These are phyloP conservation scores for Cladophialophora carrionii DNA, from an alignment of 2,329 filamentous ascomycete genomes.

Conservation along the genomic window DNA sequence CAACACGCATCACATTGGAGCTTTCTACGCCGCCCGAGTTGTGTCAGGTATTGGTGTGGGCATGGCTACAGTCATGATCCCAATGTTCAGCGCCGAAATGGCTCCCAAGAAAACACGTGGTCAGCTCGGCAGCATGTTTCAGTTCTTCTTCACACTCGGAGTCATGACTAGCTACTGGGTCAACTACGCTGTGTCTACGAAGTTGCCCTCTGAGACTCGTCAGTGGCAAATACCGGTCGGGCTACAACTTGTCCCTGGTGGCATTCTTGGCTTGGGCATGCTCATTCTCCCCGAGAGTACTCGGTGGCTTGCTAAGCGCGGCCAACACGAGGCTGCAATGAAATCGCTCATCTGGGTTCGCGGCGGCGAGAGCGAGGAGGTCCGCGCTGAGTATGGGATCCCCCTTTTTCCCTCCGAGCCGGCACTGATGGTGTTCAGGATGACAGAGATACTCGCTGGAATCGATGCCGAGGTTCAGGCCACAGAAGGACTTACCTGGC, in stretches of 20 bases:
- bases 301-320: slow-evolving; percentile 53
- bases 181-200: slow-evolving; percentile 52
- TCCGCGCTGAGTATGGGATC: slow-evolving; percentile 53
- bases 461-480: slow-evolving; percentile 53
- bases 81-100: slow-evolving; percentile 73
- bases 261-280: slow-evolving; percentile 54
- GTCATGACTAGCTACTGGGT: slow-evolving; percentile 75
- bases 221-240: slow-evolving; percentile 63
- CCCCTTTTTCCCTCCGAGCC: neutral
- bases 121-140: slow-evolving; percentile 71
- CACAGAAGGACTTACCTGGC: slow-evolving; percentile 53
- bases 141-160: slow-evolving; percentile 72
- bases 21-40: slow-evolving; percentile 50
- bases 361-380: slow-evolving; percentile 47
- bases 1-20: slow-evolving; percentile 42
- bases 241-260: slow-evolving; percentile 55
- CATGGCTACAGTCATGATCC: slow-evolving; percentile 52
- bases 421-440: slow-evolving; percentile 39
- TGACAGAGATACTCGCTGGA: slow-evolving; percentile 48
- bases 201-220: slow-evolving; percentile 52
- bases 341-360: slow-evolving; percentile 56
- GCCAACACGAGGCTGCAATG: slow-evolving; percentile 51
- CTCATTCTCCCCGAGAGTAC: slow-evolving; percentile 54
- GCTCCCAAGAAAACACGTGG: slow-evolving; percentile 70
- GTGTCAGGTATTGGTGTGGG: slow-evolving; percentile 50